Conservation (phyloP, 495 filamentous ascomycete species). For the Cercophora sp. region DNA sequence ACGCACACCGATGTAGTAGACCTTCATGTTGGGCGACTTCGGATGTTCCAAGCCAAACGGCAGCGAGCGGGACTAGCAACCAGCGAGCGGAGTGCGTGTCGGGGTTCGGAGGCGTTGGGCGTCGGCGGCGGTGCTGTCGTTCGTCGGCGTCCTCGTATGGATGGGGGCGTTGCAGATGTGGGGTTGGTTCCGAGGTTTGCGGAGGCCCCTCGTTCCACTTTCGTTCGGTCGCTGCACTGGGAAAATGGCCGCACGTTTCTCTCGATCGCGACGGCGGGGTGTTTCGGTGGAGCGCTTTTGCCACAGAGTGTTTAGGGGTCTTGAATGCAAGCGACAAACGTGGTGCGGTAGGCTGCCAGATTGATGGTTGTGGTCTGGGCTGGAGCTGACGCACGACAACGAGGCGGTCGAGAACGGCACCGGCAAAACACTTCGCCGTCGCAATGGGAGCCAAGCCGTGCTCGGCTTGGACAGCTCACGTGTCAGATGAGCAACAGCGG, state of each 20-base stretch:
- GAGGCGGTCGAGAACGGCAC: constrained; percentile 4
- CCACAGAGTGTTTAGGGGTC: not conserved
- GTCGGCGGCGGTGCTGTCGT: too few species aligned
- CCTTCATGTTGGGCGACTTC: constrained; percentile 67
- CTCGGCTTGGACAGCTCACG: not conserved
- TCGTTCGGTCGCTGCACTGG: not conserved
- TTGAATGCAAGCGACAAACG: not conserved
- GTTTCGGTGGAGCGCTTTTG: not conserved
- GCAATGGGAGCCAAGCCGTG: not conserved
- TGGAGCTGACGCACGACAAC: constrained; percentile 10
- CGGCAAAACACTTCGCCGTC: constrained; percentile 10
- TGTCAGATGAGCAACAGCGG: too few species aligned
- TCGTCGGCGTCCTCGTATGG: not conserved
- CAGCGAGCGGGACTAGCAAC: too few species aligned
- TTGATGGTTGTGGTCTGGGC: not conserved
- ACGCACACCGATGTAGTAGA: constrained; percentile 53
- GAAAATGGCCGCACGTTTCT: not conserved
- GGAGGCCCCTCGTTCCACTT: not conserved
- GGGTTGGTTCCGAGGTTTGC: not conserved
- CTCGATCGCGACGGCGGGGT: not conserved
- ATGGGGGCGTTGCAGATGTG: not conserved
- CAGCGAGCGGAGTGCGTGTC: too few species aligned
- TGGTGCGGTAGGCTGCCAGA: constrained; percentile 1
- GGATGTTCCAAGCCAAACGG: not conserved
- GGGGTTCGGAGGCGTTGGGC: too few species aligned